Evolutionary conservation across 345 rosid species (phyloP), one percentile per base, ranked within the genome.

Genomic region (Punica granatum): DNA sequence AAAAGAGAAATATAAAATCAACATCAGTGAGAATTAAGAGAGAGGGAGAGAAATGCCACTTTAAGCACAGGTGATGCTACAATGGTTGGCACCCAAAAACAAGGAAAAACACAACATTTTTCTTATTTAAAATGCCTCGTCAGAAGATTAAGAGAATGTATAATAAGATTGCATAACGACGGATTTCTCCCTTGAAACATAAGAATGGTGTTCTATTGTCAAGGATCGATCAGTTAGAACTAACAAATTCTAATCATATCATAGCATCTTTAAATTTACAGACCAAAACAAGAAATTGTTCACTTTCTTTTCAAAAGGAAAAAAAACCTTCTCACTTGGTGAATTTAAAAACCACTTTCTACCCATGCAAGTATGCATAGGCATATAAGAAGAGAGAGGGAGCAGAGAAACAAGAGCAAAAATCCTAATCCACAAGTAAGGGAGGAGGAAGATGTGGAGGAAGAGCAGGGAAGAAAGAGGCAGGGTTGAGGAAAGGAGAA

Each of bases 401-500:
- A 70, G 44, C 39, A 78, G 64, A 74, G 49, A 44, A 71, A 65
- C 66, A 34, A 74, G 76, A 66, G 54, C 69, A 79, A 75, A 67
- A 35, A 63, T 61, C 84, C 84, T 76, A 76, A 70, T 44, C 72
- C 74, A 71, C 64, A 56, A 76, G 68, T 72, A 74, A 30, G 86
- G 79, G 66, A 80, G 73, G 83, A 78, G 88, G 90, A 83, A 92
- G 85, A 72, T 75, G 78, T 80, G 84, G 87, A 84, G 86, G 86
- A 83, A 88, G 79, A 85, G 86, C 74, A 88, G 91, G 89, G 83
- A 85, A 83, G 85, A 89, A 80, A 90, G 96, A 86, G 92, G 79
- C 79, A 85, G 96, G 80, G 83, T 79, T 80, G 87, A 86, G 92
- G 88, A 88, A 90, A 94, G 92, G 96, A 94, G 99, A 94, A 89